Percentiles rank a stretch among this genome's conserved stretches.
These are phyloP conservation scores for Penicillium alfredii DNA, from an alignment of 495 filamentous ascomycete species.

Conservation along the genomic window DNA sequence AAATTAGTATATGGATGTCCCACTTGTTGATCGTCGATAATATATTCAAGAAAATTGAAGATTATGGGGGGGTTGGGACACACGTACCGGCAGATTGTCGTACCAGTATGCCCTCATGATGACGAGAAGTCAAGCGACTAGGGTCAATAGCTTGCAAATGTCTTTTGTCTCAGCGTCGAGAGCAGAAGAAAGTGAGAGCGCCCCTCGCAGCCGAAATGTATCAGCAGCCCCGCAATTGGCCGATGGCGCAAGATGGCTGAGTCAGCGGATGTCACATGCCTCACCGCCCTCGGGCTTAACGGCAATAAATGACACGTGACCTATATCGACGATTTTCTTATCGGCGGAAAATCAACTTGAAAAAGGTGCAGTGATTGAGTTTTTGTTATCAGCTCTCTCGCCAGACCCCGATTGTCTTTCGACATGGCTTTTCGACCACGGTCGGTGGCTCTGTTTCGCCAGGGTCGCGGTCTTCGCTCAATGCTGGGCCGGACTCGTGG, in stretches of 20 bases:
- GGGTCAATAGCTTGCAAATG: too few relatives aligned
- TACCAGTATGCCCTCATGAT: conserved; percentile 80
- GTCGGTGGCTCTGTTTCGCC: conserved; percentile 25
- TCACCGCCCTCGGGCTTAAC: conserved; percentile 22
- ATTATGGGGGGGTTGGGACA: background rate
- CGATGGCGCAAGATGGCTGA: conserved; percentile 29
- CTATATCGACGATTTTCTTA: background rate
- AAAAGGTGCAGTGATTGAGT: background rate
- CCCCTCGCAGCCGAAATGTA: too few relatives aligned
- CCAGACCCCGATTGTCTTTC: conserved; percentile 1
- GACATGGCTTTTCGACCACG: conserved; percentile 36
- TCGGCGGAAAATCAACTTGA: too few relatives aligned
- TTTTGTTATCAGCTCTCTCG: conserved; percentile 7
- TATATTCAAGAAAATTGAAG: too few relatives aligned
- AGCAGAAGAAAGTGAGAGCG: too few relatives aligned
- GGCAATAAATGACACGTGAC: conserved; percentile 20
- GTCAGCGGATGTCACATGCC: conserved; percentile 22
- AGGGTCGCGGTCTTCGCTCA: conserved; percentile 25
- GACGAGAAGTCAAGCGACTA: too few relatives aligned
- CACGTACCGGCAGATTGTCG: conserved; percentile 68
- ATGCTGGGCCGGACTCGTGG: conserved; percentile 21
- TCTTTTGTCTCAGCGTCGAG: too few relatives aligned
- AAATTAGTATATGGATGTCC: too few relatives aligned
- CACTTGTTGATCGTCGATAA: too few relatives aligned
- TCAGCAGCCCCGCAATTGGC: conserved; percentile 39